Base-by-base conservation (phyloP, 108 stramenopile species). In the Pseudonitzschia delicatissima region DNA sequence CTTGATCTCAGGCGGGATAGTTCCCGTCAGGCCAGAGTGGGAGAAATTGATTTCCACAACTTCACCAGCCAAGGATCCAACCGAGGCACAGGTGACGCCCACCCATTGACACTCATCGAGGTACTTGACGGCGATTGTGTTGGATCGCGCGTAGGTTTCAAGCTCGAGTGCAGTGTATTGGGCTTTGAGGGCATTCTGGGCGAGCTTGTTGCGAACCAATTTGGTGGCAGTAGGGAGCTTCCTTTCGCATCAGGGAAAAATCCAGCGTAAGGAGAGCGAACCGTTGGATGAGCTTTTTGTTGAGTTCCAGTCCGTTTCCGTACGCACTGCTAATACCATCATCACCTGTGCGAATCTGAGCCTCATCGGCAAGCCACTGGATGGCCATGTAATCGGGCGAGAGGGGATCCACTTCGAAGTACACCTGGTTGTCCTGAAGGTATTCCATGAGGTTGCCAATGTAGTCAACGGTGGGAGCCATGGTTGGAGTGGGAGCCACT, bases 51-150 rank as follows among this genome's bases (percentile, higher is more conserved):
- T 84, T 35, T 67, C 53, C 33, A 44, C 27, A 20, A 51, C 61
- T 26, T 33, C 51, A 12, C 69, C 69, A 23, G 70, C 57, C 13
- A 84, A 68, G 21, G 67, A 57, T 7, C 57, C 69, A 20, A 82
- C 67, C 2, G 36, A 35, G 62, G 79, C 76, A 49, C 88, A 90
- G 9, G 71, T 53, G 37, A 90, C 61, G 4, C 88, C 88, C 8
- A 61, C 58, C 74, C 82, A 74, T 0, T 83, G 65, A 52, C 88
- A 90, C 49, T 73, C 72, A 34, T 66, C 59, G 7, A 55, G 3
- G 5, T 33, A 18, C 17, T 34, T 28, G 13, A 42, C 34, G 13
- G 34, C 68, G 49, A 69, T 17, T 27, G 67, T 36, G 15, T 47
- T 7, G 1, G 28, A 1, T 39, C 59, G 13, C 33, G 55, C 2